Conservation (phyloP, 345 rosid species). For the Anacardium occidentale region DNA sequence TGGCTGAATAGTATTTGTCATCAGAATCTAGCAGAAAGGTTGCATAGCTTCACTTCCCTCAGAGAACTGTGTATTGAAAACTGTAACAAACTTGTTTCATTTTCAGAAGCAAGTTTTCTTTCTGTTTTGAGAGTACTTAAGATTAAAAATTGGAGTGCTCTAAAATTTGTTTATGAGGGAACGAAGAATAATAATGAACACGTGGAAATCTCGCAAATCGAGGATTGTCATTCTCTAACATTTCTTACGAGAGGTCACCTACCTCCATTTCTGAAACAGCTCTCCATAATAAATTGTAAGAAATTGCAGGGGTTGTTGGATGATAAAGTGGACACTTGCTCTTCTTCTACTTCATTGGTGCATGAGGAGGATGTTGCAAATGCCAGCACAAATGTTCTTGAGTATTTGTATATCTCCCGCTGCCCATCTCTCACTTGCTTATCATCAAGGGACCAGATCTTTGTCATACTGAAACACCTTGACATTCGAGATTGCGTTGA, state of each 20-base stretch:
- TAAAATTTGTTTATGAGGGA: too few relatives aligned
- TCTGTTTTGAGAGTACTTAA: background rate
- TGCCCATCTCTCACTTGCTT: background rate
- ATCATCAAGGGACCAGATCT: background rate
- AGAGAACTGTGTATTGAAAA: background rate
- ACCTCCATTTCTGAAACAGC: background rate
- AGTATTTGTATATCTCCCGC: background rate
- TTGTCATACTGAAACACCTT: background rate
- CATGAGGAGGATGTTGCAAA: background rate
- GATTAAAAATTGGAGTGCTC: background rate
- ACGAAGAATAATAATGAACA: background rate
- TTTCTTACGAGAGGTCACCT: background rate
- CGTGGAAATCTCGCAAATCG: background rate
- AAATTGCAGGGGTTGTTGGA: background rate
- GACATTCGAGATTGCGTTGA: background rate
- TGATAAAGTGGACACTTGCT: background rate
- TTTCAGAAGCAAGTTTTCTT: background rate
- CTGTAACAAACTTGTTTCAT: background rate
- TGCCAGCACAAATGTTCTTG: background rate
- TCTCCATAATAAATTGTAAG: background rate
- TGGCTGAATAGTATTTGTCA: too few relatives aligned
- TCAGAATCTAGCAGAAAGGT: background rate
- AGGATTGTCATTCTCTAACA: background rate
- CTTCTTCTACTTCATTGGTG: background rate
- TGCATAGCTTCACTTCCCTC: background rate